phyloP scores from a whole-genome alignment of 1,284 basidiomycete genomes.

The Marasmius oreades region DNA sequence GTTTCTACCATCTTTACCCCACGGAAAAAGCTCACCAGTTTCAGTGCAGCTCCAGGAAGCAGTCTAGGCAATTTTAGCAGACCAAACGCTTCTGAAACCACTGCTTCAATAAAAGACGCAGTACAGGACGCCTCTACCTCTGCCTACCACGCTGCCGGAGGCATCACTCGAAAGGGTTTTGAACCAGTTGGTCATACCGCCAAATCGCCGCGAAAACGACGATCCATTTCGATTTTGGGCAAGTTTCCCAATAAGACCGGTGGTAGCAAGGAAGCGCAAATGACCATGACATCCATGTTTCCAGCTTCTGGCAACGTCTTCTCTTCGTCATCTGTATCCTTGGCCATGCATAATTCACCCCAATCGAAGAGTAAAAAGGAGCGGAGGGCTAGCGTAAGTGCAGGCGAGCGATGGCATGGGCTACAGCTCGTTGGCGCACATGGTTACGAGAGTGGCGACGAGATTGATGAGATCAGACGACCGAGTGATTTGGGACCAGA shows the following conservation, averaged over 20 bases:
- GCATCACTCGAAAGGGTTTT: slow-evolving; percentile 2
- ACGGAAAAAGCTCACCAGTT: slow-evolving; percentile 2
- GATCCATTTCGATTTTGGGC: not conserved
- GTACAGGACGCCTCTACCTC: not conserved
- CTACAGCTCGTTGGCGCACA: not conserved
- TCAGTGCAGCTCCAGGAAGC: not conserved
- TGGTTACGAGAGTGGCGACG: not conserved
- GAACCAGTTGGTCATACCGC: not conserved
- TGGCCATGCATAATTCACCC: not conserved
- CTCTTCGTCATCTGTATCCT: not conserved
- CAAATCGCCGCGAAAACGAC: not conserved
- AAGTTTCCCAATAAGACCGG: not conserved
- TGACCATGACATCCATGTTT: not conserved
- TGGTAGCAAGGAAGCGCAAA: not conserved
- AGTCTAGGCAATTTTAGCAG: not conserved
- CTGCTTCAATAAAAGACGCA: not conserved
- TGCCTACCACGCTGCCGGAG: not conserved
- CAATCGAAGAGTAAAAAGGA: not conserved
- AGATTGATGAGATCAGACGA: slow-evolving; percentile 10
- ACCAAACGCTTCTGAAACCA: not conserved
- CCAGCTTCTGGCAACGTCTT: slow-evolving; percentile 1
- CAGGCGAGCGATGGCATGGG: not conserved
- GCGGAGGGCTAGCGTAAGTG: not conserved
- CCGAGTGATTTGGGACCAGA: slow-evolving; percentile 11
- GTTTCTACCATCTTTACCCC: slow-evolving; percentile 13